Base-by-base conservation (phyloP, 805 yeast species). In the Candida berthetii region DNA sequence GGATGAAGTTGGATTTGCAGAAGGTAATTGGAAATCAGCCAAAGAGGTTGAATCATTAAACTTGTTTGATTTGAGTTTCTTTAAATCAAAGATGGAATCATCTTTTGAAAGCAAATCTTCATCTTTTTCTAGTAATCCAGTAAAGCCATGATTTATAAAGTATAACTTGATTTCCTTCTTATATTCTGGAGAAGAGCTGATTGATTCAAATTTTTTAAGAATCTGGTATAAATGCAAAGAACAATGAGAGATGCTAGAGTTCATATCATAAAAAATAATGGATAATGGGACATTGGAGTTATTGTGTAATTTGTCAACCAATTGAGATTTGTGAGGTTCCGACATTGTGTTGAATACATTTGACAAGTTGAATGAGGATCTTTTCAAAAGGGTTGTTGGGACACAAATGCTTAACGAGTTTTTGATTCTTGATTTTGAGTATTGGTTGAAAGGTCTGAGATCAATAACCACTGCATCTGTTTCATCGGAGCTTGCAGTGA, bases 361-460 rank as follows among this genome's bases (percentile, higher is more conserved):
- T n/a, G 47, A 37, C 15, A 56, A 37, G 19, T 49, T 50, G 49
- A 56, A 56, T 1, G 57, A 49, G 2, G 46, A 36, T 45, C 98
- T 73, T 57, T 82, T 85, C 48, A 91, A 64, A 27, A 91, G 67
- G 1, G 97, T 91, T 14, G 96, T 83, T 1, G 98, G 97, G 10
- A 90, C 68, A 57, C 96, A 86, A 22, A 91, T 73, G 56, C 86
- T 87, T 35, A 86, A 64, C 0, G 97, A 77, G 31, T 73, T 68
- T 5, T 51, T 50, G 9, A 91, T 61, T 45, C 84, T 85, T 4
- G 74, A 61, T 43, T 71, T 74, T 32, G 80, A 71, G 58, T 69
- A 87, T 45, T 85, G 90, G 31, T 85, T 80, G 58, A 82, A 87
- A 0, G 97, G 87, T 45, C 98, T 66, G 17, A 85, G 77, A 57